Evolutionary conservation across 2,329 filamentous ascomycete genomes (phyloP), one percentile per base, ranked within the genome.

Genomic region (Metarhizium album): DNA sequence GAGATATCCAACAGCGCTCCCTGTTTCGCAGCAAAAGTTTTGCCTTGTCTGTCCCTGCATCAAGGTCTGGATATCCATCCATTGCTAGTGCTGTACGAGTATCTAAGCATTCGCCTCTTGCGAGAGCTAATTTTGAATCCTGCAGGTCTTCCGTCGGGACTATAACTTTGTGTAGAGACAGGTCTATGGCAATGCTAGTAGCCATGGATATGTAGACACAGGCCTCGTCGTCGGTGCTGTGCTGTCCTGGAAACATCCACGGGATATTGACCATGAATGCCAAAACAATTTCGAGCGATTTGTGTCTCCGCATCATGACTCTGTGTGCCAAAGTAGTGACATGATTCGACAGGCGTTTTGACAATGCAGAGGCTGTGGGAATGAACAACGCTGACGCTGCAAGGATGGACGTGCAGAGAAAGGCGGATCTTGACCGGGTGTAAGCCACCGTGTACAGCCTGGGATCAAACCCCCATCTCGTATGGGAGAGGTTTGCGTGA

Each of bases 181-280:
- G 59, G 58, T 88, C 84, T 33, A 87, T 69, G 0, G 84, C 83
- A 53, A 87, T 80, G 1, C 81, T 83, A 9, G 84, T 70, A 1
- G 84, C 84, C 68, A 84, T 82, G 2, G 83, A 79, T 49, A 88
- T 79, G 57, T 86, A 87, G 42, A 79, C 76, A 52, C 83, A 86
- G 0, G 84, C 86, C 58, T 87, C 84, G 53, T 88, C 84, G 55
- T 87, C 84, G 9, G 82, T 82, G 62, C 80, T 83, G 58, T 84
- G 80, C 52, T 77, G 69, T 2, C 82, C 81, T 1, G 82, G 81
- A 29, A 79, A 79, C 76, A 87, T 86, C 84, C 84, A 88, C 0
- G 84, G 84, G 6, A 88, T 77, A 54, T 87, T 87, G 31, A 86
- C 76, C 79, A 88, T 84, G 60, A 87, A 87, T 0, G 82, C 84